Base-by-base conservation (phyloP, 306 rosid genomes). In the Acacia confusa region DNA sequence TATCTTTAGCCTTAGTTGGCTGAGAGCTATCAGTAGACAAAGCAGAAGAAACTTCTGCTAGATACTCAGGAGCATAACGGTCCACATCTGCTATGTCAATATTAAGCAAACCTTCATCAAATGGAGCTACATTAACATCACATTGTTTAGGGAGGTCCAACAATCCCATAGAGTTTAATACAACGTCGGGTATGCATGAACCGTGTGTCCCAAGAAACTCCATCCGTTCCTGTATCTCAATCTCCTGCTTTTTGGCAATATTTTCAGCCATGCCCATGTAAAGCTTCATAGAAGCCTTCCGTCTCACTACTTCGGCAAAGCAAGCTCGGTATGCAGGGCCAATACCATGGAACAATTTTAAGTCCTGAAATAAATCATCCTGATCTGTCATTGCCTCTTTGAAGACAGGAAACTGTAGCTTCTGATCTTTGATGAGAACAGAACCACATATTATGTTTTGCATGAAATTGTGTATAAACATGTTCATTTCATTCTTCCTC, bases 181-280 rank as follows among this genome's bases (percentile, higher is more conserved):
- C 94, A 65, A 90, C 98, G 76, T 90, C 84, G 24, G 99, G 97
- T 72, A 95, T 87, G 89, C 87, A 89, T 75, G 85, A 70, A 82
- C 88, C 55, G 75, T 88, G 92, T 36, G 61, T 75, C 81, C 89
- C 89, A 81, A 93, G 64, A 91, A 95, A 95, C 81, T 89, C 95
- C 72, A 91, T 94, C 36, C 98, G 90, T 74, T 86, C 91, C 77
- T 86, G 84, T 17, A 88, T 84, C 82, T 95, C 99, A 74, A 70
- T 86, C 82, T 95, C 99, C 79, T 97, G 88, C 84, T 88, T 93
- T 47, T 87, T 85, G 44, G 98, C 97, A 81, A 95, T 92, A 78
- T 79, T 93, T 91, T 95, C 99, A 85, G 99, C 99, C 98, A 93
- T 85, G 65, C 99, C 99, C 99, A 93, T 93, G 94, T 93, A 92